These are phyloP conservation scores for Kalaharituber pfeilii DNA, from an alignment of 2,329 filamentous ascomycete species.

Conservation along the genomic window DNA sequence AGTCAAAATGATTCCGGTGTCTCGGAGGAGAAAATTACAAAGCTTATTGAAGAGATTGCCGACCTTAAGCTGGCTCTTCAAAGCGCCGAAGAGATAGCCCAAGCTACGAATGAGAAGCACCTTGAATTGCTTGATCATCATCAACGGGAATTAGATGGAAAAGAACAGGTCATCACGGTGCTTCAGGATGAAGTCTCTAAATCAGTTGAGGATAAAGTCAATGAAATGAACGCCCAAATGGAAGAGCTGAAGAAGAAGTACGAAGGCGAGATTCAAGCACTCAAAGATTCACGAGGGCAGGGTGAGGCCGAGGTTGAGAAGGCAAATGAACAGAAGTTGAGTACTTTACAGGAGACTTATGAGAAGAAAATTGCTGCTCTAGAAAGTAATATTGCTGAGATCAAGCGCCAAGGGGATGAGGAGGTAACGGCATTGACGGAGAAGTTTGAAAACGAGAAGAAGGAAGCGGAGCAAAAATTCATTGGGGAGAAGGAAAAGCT, in stretches of 20 bases:
- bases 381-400: background rate
- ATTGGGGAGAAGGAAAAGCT: conserved; percentile 10
- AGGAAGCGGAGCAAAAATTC: conserved; percentile 6
- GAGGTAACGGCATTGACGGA: conserved; percentile 7
- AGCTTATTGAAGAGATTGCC: conserved; percentile 9
- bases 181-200: conserved; percentile 13
- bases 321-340: background rate
- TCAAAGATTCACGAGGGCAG: conserved; percentile 4
- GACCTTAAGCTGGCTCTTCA: conserved; percentile 13
- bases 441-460: conserved; percentile 13
- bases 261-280: conserved; percentile 9
- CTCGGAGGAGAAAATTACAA: conserved; percentile 4
- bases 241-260: conserved; percentile 9
- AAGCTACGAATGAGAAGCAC: conserved; percentile 9
- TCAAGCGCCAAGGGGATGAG: conserved; percentile 4
- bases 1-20: conserved; percentile 1
- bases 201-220: conserved; percentile 6
- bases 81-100: conserved; percentile 7
- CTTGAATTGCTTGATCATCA: conserved; percentile 13
- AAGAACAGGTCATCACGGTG: conserved; percentile 10
- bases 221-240: background rate
- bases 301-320: conserved; percentile 7
- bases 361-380: background rate
- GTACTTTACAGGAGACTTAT: background rate
- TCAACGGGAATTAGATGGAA: conserved; percentile 12